Evolutionary conservation across 768 basidiomycete genomes (phyloP), one percentile per base, ranked within the genome.

Genomic region (Dioszegia aurantiaca): DNA sequence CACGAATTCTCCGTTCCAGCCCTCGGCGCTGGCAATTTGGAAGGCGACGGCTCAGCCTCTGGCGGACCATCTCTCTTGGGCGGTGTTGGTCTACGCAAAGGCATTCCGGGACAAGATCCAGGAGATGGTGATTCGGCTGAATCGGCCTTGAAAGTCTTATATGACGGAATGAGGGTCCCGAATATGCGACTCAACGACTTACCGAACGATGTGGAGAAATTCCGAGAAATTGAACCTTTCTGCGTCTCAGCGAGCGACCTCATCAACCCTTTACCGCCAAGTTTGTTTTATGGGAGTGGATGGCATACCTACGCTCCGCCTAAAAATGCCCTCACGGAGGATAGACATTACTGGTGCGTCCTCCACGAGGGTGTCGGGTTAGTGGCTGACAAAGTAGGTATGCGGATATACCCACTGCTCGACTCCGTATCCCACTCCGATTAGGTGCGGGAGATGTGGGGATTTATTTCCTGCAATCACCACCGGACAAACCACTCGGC

Each of bases 181-280:
- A 81, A 83, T 0, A 81, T 83, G 30, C 82, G 89, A 8, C 86
- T 97, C 75, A 83, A 82, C 58, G 79, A 80, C 64, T 67, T 75
- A 27, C 80, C 83, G 3, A 78, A 77, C 58, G 78, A 78, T 56
- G 70, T 80, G 26, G 62, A 73, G 27, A 68, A 77, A 54, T 94
- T 87, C 75, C 84, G 88, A 73, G 95, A 98, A 77, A 84, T 94
- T 49, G 82, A 85, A 37, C 95, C 94, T 6, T 91, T 82, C 79
- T 98, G 95, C 76, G 91, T 90, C 0, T 87, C 86, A 21, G 95
- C 95, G n/a, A 94, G 97, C 77, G 93, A 99, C 75, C 81, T 98
- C 51, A 90, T 99, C 77, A 97, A 98, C 78, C 95, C 95, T 1
- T 82, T 98, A 0, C 94, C 94, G n/a, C 85, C 87, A 0, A 89